Conservation (phyloP, 768 basidiomycete genomes). For the Suillus weaverae region DNA sequence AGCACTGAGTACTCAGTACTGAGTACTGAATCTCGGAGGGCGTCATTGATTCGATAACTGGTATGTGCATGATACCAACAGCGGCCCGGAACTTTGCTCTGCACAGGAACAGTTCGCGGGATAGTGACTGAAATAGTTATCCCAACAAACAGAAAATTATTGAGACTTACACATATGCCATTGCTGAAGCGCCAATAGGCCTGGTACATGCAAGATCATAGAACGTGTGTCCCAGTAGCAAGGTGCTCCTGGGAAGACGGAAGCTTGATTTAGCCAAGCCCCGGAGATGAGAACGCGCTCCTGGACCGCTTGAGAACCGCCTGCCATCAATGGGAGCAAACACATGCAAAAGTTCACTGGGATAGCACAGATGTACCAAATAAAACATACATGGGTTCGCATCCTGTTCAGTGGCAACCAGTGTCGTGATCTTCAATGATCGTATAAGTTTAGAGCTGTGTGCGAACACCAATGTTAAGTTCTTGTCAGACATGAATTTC, state of each 20-base stretch:
- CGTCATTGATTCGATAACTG: background rate
- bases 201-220: background rate
- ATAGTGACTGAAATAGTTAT: slow-evolving; percentile 16
- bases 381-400: background rate
- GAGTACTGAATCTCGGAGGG: background rate
- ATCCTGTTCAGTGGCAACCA: background rate
- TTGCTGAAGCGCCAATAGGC: slow-evolving; percentile 16
- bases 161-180: slow-evolving; percentile 18
- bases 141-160: background rate
- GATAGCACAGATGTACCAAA: background rate
- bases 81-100: slow-evolving; percentile 3
- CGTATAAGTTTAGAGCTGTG: background rate
- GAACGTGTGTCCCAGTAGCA: slow-evolving; percentile 2
- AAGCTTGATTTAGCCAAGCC: background rate
- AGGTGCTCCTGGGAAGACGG: slow-evolving; percentile 15
- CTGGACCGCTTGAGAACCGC: slow-evolving; percentile 17
- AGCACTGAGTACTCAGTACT: background rate
- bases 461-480: background rate
- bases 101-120: slow-evolving; percentile 10
- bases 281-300: slow-evolving; percentile 16
- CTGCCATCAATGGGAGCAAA: background rate
- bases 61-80: slow-evolving; percentile 11
- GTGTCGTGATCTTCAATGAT: background rate
- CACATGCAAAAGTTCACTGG: background rate
- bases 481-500: background rate